Conservation (phyloP, 1,284 basidiomycete genomes). For the Clitocybe nebularis region DNA sequence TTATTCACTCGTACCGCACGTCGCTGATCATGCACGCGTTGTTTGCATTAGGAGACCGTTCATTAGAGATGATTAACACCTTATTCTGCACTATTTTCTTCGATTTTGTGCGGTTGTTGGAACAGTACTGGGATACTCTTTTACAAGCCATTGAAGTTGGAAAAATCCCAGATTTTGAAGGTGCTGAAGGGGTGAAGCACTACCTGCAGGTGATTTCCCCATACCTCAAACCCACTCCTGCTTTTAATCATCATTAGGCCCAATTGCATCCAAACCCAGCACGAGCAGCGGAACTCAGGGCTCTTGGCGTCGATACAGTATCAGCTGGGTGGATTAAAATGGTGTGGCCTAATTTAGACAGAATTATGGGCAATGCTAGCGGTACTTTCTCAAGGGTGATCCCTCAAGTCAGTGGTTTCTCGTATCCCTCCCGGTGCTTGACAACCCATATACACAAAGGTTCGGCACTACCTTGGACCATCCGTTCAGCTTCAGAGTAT, state of each 20-base stretch:
- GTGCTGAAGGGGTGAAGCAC: conserved; percentile 4
- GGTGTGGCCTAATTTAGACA: conserved; percentile 10
- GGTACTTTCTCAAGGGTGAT: conserved; percentile 10
- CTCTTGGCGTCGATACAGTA: conserved; percentile 4
- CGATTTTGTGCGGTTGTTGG: conserved; percentile 12
- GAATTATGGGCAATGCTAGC: conserved; percentile 9
- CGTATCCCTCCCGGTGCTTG: not conserved
- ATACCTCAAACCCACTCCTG: not conserved
- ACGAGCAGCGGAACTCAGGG: conserved; percentile 9
- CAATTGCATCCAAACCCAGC: conserved; percentile 8
- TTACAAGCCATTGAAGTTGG: conserved; percentile 12
- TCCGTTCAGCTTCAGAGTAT: conserved; percentile 4
- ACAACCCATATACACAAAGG: not conserved
- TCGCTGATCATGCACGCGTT: conserved; percentile 12
- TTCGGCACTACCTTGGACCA: conserved; percentile 10
- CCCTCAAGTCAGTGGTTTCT: not conserved
- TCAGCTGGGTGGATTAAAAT: conserved; percentile 9
- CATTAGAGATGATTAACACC: conserved; percentile 10
- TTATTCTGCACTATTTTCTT: conserved; percentile 11
- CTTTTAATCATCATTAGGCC: conserved; percentile 2
- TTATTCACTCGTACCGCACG: conserved; percentile 9
- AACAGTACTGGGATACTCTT: conserved; percentile 13
- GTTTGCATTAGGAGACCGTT: conserved; percentile 12
- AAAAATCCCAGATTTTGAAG: conserved; percentile 10
- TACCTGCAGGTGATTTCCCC: conserved; percentile 9